Evolutionary conservation across 1,139 yeast genomes (phyloP).

Genomic region (Hemisphaericaspora xylofermentans): DNA sequence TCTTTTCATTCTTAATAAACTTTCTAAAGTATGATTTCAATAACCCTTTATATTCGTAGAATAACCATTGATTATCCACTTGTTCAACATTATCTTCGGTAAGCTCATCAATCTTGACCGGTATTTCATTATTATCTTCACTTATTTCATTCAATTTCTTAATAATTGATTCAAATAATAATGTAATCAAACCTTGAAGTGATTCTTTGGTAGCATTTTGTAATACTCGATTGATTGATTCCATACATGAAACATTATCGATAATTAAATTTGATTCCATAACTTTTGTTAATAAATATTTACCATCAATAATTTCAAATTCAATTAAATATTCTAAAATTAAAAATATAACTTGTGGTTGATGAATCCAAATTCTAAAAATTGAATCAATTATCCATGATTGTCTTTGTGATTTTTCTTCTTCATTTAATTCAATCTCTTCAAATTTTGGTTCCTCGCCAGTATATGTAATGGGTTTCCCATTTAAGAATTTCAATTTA

Average conservation of each 20-base stretch:
- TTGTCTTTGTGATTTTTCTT: conserved; percentile 30
- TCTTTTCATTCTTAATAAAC: conserved; percentile 20
- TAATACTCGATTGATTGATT: conserved; percentile 41
- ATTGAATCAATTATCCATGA: conserved; percentile 61
- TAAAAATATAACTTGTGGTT: conserved; percentile 78
- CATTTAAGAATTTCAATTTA: conserved; percentile 47
- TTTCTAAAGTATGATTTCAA: conserved; percentile 42
- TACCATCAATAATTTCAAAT: conserved; percentile 45
- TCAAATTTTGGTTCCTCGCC: conserved; percentile 36
- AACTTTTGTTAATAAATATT: conserved; percentile 42
- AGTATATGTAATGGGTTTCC: conserved; percentile 27
- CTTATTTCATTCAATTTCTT: conserved; percentile 36
- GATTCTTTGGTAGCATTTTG: conserved; percentile 9
- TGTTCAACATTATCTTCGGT: conserved; percentile 26
- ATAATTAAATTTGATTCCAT: conserved; percentile 41
- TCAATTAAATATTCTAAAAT: conserved; percentile 65
- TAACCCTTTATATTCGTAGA: conserved; percentile 44
- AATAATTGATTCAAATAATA: conserved; percentile 36
- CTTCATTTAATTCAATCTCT: conserved; percentile 39
- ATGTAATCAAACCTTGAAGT: conserved; percentile 28
- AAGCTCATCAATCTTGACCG: conserved; percentile 28
- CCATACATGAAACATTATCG: conserved; percentile 48
- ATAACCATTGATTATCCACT: conserved; percentile 43
- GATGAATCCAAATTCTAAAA: conserved; percentile 74
- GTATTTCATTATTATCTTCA: conserved; percentile 22